Percentiles rank a stretch among this genome's conserved stretches.
phyloP scores from a whole-genome alignment of 2,329 filamentous ascomycete species.

The Epichloe aotearoae region DNA sequence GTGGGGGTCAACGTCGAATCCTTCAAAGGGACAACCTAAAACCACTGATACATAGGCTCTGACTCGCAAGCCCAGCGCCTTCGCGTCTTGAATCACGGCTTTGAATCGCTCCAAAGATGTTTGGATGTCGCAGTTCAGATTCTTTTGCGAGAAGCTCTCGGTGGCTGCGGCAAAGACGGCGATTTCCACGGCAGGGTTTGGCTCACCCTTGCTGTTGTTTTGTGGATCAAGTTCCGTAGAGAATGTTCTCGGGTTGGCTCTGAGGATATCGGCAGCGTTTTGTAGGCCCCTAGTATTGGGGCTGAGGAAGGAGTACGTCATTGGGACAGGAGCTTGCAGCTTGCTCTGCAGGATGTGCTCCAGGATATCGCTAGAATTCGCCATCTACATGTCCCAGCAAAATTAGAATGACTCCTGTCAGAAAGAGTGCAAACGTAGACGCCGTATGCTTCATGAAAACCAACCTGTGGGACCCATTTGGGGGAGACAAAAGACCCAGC shows the following conservation, averaged over 20 bases:
- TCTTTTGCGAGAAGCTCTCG: constrained; percentile 66
- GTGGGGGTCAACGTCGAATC: constrained; percentile 48
- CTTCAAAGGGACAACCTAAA: constrained; percentile 66
- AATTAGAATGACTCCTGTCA: not conserved
- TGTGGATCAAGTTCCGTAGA: constrained; percentile 36
- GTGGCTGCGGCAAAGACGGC: constrained; percentile 75
- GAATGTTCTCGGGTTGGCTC: constrained; percentile 34
- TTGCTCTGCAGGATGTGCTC: constrained; percentile 49
- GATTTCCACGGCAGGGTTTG: constrained; percentile 47
- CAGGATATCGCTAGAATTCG: constrained; percentile 62
- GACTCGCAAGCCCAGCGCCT: constrained; percentile 51
- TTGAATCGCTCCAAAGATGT: constrained; percentile 59
- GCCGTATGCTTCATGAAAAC: constrained; percentile 1
- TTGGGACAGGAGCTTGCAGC: constrained; percentile 37
- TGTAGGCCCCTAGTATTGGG: constrained; percentile 64
- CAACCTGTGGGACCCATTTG: constrained; percentile 72
- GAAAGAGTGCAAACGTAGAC: not conserved
- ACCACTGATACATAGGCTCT: constrained; percentile 73
- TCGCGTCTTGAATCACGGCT: constrained; percentile 56
- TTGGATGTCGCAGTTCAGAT: constrained; percentile 68
- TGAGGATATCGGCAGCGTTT: constrained; percentile 43
- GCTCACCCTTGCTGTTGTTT: constrained; percentile 22
- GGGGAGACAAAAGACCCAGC: constrained; percentile 64
- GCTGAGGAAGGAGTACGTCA: constrained; percentile 70
- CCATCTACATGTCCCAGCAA: constrained; percentile 44